These are phyloP conservation scores for Rubus parviflorus DNA, from an alignment of 306 rosid genomes.

Conservation along the genomic window DNA sequence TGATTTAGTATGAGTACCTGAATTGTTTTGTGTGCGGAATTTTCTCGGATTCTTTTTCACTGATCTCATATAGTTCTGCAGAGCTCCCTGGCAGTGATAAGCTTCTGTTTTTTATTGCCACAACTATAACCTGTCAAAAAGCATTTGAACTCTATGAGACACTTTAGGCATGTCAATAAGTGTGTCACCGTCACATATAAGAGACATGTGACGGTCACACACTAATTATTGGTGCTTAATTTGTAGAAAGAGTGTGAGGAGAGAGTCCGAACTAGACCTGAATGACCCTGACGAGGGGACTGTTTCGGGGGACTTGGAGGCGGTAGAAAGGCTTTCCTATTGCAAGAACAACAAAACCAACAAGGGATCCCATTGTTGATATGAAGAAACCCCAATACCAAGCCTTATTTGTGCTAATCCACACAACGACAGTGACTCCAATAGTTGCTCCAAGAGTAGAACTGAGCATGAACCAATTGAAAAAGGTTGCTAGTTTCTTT, in stretches of 20 bases:
- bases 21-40: slow-evolving; percentile 67
- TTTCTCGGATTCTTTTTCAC: slow-evolving; percentile 52
- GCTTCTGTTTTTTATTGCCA: slow-evolving; percentile 63
- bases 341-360: slow-evolving; percentile 57
- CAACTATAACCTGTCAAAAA: slow-evolving; percentile 54
- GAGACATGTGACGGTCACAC: neutral
- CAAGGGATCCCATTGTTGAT: slow-evolving; percentile 42
- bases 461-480: slow-evolving; percentile 66
- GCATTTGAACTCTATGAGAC: neutral
- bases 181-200: neutral
- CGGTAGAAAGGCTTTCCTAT: slow-evolving; percentile 78
- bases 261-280: slow-evolving; percentile 36
- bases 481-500: slow-evolving; percentile 64
- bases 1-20: slow-evolving; percentile 43
- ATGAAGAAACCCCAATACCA: slow-evolving; percentile 83
- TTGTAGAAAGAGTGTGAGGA: neutral
- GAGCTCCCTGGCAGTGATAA: slow-evolving; percentile 45
- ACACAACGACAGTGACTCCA: slow-evolving; percentile 70
- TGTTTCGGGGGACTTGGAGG: slow-evolving; percentile 48
- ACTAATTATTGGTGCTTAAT: neutral
- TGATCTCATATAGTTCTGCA: slow-evolving; percentile 58
- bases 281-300: slow-evolving; percentile 57
- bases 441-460: slow-evolving; percentile 57
- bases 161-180: neutral
- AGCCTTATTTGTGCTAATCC: slow-evolving; percentile 47